Evolutionary conservation across 1,284 basidiomycete species (phyloP).

Genomic region (Sanghuangporus baumii): DNA sequence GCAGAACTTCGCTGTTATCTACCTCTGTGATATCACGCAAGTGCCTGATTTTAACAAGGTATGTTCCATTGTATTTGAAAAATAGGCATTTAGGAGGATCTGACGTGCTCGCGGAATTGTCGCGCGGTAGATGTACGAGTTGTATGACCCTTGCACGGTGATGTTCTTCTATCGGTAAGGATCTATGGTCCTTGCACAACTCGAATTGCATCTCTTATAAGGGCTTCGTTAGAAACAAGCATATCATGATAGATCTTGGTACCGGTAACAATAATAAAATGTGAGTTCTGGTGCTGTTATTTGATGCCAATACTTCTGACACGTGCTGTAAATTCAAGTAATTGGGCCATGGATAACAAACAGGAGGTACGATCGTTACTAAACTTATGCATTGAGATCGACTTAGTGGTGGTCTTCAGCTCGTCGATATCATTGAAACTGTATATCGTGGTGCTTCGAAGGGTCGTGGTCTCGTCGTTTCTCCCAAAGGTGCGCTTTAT

Average conservation of each 20-base stretch:
- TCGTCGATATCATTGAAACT: constrained; percentile 98
- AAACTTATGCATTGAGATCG: neutral
- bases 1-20: constrained; percentile 97
- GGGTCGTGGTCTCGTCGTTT: constrained; percentile 96
- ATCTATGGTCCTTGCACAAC: neutral
- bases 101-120: neutral
- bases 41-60: constrained; percentile 99
- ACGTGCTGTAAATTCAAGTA: constrained; percentile 42
- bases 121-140: constrained; percentile 74
- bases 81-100: neutral
- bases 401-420: constrained; percentile 36
- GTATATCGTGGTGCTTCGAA: constrained; percentile 98
- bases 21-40: constrained; percentile 91
- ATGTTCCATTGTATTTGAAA: neutral
- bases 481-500: constrained; percentile 75
- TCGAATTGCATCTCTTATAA: neutral
- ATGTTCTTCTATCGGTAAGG: constrained; percentile 96
- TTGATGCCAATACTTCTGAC: constrained; percentile 1
- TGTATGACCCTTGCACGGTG: constrained; percentile 93
- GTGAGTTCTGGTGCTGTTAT: constrained; percentile 40
- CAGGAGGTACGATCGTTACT: constrained; percentile 65
- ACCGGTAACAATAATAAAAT: constrained; percentile 99
- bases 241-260: constrained; percentile 99
- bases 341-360: constrained; percentile 97
- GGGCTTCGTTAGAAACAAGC: constrained; percentile 73